These are phyloP conservation scores for Hygrophoropsis aurantiaca DNA, from an alignment of 768 basidiomycete species.

Conservation along the genomic window DNA sequence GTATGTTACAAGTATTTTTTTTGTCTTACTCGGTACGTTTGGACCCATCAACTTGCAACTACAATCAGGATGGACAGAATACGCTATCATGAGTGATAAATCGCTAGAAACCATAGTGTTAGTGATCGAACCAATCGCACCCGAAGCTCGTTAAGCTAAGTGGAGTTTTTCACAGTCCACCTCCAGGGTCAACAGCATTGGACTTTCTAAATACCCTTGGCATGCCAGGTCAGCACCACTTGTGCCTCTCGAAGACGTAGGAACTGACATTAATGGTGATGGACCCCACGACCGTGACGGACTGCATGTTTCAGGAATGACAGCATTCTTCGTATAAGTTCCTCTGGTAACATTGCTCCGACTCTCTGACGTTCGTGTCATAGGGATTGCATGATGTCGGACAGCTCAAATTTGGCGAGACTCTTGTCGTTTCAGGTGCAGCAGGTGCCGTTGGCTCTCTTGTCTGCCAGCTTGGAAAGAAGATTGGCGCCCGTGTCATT, in stretches of 20 bases:
- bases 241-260: too few species aligned
- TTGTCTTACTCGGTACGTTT: neutral
- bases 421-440: conserved; percentile 84
- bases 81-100: conserved; percentile 58
- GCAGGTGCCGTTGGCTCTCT: conserved; percentile 88
- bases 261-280: neutral
- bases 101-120: conserved; percentile 55
- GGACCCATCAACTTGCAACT: neutral
- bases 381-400: conserved; percentile 85
- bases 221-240: conserved; percentile 50
- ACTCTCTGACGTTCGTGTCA: conserved; percentile 2
- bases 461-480: conserved; percentile 82
- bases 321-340: conserved; percentile 80
- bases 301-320: conserved; percentile 56
- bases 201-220: conserved; percentile 87
- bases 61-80: conserved; percentile 74
- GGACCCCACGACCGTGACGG: too few species aligned
- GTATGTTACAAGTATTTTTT: conserved; percentile 39
- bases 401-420: conserved; percentile 80
- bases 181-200: conserved; percentile 59
- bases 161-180: conserved; percentile 38
- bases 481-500: conserved; percentile 76
- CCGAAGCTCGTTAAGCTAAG: neutral
- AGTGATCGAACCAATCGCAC: conserved; percentile 18
- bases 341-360: neutral